Percentiles rank a stretch among this genome's conserved stretches.
These are phyloP conservation scores for Zanthoxylum bungeanum DNA, from an alignment of 345 rosid genomes.

Conservation along the genomic window DNA sequence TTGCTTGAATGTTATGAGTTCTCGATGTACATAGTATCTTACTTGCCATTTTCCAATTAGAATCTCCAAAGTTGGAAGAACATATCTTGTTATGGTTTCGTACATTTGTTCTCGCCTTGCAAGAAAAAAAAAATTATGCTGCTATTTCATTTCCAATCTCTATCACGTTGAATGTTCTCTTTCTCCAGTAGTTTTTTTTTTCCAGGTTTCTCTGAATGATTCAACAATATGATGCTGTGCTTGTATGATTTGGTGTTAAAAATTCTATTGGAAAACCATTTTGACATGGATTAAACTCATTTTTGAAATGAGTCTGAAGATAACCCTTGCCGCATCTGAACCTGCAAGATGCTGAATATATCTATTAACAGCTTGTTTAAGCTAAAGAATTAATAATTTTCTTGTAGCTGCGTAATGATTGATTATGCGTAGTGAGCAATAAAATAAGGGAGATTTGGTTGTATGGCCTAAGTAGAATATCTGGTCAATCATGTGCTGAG, in stretches of 20 bases:
- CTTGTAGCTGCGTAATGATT: not conserved
- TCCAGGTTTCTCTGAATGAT: slow-evolving; percentile 8
- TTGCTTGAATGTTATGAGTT: slow-evolving; percentile 21
- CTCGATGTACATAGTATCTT: slow-evolving; percentile 28
- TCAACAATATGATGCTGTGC: not conserved
- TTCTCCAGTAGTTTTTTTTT: not conserved
- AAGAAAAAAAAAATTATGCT: not conserved
- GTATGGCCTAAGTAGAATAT: not conserved
- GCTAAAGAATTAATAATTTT: not conserved
- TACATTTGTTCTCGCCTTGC: slow-evolving; percentile 7
- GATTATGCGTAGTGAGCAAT: not conserved
- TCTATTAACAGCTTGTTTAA: not conserved
- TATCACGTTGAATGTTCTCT: not conserved
- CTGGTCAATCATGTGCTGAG: not conserved
- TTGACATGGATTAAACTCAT: not conserved
- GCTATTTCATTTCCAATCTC: not conserved
- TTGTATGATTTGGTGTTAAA: not conserved
- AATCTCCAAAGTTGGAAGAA: slow-evolving; percentile 16
- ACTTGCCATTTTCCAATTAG: not conserved
- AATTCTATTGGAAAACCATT: not conserved
- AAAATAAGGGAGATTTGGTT: not conserved
- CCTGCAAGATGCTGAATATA: not conserved
- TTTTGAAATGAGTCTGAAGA: not conserved
- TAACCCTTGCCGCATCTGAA: not conserved
- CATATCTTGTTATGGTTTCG: slow-evolving; percentile 9